These are phyloP conservation scores for Candida maltosa DNA, from an alignment of 805 yeast species.

Conservation along the genomic window DNA sequence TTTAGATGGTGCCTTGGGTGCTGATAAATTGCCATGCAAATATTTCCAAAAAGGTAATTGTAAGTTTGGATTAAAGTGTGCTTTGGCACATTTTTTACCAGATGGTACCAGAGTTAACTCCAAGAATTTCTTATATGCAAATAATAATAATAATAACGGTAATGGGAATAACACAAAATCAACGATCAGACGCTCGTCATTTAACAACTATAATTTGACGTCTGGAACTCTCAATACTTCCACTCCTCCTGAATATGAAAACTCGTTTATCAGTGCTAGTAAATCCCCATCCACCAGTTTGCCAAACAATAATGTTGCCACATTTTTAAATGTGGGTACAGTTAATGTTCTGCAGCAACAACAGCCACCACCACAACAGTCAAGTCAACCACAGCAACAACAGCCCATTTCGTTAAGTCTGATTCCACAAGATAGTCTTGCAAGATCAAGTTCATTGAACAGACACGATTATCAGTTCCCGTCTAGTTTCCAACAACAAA, in stretches of 20 bases:
- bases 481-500: too few relatives aligned
- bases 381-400: too few relatives aligned
- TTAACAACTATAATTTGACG: not conserved
- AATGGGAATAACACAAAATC: not conserved
- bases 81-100: conserved; percentile 85
- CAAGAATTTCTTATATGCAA: conserved; percentile 12
- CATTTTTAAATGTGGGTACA: conserved; percentile 9
- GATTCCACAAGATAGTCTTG: not conserved
- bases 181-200: not conserved
- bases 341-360: conserved; percentile 2
- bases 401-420: not conserved
- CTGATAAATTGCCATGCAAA: conserved; percentile 74
- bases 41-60: conserved; percentile 96
- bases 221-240: too few relatives aligned
- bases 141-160: conserved; percentile 7
- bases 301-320: conserved; percentile 9
- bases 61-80: conserved; percentile 92
- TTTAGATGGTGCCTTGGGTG: conserved; percentile 48
- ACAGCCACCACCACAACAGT: too few relatives aligned
- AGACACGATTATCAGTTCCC: conserved; percentile 8
- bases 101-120: conserved; percentile 82
- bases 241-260: conserved; percentile 1
- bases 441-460: conserved; percentile 1
- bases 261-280: conserved; percentile 2
- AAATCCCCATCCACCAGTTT: not conserved